Base-by-base conservation (phyloP, 1,284 basidiomycete species). In the Irpex sp. region DNA sequence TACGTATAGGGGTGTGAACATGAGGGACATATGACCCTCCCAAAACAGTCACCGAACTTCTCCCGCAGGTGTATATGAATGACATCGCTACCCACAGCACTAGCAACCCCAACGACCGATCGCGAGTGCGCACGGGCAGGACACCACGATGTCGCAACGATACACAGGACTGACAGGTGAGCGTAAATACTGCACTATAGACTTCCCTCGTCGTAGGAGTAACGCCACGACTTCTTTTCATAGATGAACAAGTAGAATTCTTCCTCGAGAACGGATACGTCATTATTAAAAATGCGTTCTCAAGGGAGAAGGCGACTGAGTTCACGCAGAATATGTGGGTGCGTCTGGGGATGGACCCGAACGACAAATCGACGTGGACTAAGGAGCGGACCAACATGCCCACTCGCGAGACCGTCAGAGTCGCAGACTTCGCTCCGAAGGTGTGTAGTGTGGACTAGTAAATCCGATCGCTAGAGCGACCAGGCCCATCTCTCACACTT, bases 381-480 rank as follows among this genome's bases (percentile, higher is more conserved):
- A 73, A 73, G 49, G 84, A 86, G 66, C 75, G 81, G n/a, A 78
- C 81, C n/a, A 82, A 86, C 68, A 83, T 86, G 82, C 85, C 84
- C 8, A 78, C 69, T 66, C 81, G 82, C 67, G 76, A 68, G 33
- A 71, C 77, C 39, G 79, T 81, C 64, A 68, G 68, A 50, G 81
- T 86, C 21, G 74, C 77, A 8, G 75, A 71, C 0, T 85, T 87
- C 69, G 79, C 84, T 11, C 85, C 85, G 0, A 84, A 81, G 74
- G 83, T 81, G 67, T 55, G 71, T 67, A 31, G 83, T 81, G 67
- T 55, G 71, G 67, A 31, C 31, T 33, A 6, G 31, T 33, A 3
- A 46, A 17, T 21, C 47, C 5, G 17, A 57, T 19, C 50, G 19
- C 49, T 17, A 39, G 46, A 55, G 50, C 5, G 19, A 51, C 49